These are phyloP conservation scores for Kokia cookei DNA, from an alignment of 441 rosid genomes.

Conservation along the genomic window DNA sequence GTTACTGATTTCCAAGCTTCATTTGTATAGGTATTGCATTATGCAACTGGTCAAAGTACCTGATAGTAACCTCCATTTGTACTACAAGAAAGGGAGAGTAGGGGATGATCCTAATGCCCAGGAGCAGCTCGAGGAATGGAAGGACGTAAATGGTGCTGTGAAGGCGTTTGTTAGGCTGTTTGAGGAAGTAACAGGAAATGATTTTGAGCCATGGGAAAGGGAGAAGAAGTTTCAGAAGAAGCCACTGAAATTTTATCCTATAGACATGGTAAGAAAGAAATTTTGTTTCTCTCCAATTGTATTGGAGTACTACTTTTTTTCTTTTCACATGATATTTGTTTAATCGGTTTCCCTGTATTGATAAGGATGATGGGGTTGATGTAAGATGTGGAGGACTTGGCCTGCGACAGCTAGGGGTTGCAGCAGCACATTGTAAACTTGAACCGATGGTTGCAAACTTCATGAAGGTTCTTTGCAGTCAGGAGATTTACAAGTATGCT, in stretches of 20 bases:
- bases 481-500: conserved; percentile 59
- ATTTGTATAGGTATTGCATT: conserved; percentile 46
- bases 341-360: not conserved
- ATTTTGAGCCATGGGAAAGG: conserved; percentile 79
- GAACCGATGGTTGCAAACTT: conserved; percentile 63
- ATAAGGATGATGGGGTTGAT: conserved; percentile 62
- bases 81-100: conserved; percentile 63
- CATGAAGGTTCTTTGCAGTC: conserved; percentile 64
- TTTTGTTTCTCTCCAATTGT: not conserved
- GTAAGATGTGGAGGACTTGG: conserved; percentile 71
- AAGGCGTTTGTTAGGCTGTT: conserved; percentile 61
- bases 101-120: conserved; percentile 59
- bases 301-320: not conserved
- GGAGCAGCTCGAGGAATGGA: conserved; percentile 77
- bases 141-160: conserved; percentile 42
- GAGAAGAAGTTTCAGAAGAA: conserved; percentile 72
- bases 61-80: conserved; percentile 48
- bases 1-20: not conserved
- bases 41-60: conserved; percentile 62
- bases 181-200: conserved; percentile 68
- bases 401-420: conserved; percentile 58
- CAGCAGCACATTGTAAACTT: conserved; percentile 60
- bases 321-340: not conserved
- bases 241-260: conserved; percentile 47
- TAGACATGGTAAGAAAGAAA: conserved; percentile 55